phyloP scores from a whole-genome alignment of 306 rosid genomes.

The Cicer bijugum region DNA sequence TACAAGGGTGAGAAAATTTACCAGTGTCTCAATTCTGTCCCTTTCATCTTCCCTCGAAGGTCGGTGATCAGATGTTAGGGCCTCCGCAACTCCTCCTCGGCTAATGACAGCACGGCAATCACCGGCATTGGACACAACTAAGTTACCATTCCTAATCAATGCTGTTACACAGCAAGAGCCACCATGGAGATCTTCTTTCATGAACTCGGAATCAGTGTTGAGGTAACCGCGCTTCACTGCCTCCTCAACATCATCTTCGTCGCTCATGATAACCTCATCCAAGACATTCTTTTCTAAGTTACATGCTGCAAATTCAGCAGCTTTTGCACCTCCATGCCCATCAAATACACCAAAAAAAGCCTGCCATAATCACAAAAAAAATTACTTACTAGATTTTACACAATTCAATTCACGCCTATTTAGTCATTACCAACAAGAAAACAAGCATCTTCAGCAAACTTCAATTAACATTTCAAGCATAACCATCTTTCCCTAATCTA shows the following conservation, averaged over 20 bases:
- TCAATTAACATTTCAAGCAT: constrained; percentile 14
- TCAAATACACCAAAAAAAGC: constrained; percentile 89
- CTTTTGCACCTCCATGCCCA: constrained; percentile 95
- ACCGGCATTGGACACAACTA: constrained; percentile 81
- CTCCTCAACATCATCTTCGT: constrained; percentile 57
- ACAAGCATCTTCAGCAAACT: constrained; percentile 15
- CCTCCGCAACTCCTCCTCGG: constrained; percentile 77
- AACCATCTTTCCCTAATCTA: constrained; percentile 4
- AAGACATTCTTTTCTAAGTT: constrained; percentile 73
- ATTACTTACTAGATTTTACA: constrained; percentile 35
- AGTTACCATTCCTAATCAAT: constrained; percentile 71
- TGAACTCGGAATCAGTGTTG: constrained; percentile 75
- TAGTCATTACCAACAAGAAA: background rate
- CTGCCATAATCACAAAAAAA: constrained; percentile 53
- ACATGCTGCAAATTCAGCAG: constrained; percentile 81
- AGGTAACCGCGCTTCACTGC: constrained; percentile 87
- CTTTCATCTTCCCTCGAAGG: constrained; percentile 87
- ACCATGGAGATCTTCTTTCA: constrained; percentile 70
- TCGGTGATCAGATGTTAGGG: constrained; percentile 85
- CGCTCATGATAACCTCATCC: constrained; percentile 60
- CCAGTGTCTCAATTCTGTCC: constrained; percentile 74
- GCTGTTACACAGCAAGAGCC: constrained; percentile 94
- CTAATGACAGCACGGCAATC: constrained; percentile 97
- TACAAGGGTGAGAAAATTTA: constrained; percentile 41
- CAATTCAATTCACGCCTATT: background rate